A percentile compares a stretch with the other conserved stretches of the same genome.
These are phyloP conservation scores for Pseudomassariella vexata DNA, from an alignment of 2,329 filamentous ascomycete species.

Conservation along the genomic window DNA sequence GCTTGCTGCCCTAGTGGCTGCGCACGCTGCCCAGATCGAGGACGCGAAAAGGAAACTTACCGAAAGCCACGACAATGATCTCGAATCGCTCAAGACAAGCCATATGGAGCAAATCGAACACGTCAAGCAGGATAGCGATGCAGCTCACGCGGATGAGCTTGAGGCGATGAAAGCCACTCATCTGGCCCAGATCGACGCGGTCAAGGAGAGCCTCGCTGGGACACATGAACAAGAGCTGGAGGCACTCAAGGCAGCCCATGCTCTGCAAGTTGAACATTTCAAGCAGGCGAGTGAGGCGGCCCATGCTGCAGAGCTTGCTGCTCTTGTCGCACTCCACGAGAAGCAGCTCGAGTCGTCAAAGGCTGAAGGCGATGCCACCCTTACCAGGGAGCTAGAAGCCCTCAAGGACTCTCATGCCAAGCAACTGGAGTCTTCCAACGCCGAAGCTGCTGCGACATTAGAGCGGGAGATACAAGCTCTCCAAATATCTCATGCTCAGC, in stretches of 20 bases:
- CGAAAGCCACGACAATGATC: conserved; percentile 8
- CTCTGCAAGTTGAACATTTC: conserved; percentile 14
- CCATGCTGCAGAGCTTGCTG: conserved; percentile 17
- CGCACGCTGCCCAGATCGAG: conserved; percentile 11
- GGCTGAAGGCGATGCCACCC: conserved; percentile 17
- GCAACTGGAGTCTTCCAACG: conserved; percentile 6
- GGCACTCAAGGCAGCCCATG: conserved; percentile 10
- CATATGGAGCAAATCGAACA: conserved; percentile 6
- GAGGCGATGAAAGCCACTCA: conserved; percentile 8
- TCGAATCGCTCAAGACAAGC: conserved; percentile 8
- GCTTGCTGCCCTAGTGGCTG: conserved; percentile 15
- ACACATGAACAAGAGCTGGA: conserved; percentile 8
- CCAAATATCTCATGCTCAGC: conserved; percentile 16
- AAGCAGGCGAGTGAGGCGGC: conserved; percentile 13
- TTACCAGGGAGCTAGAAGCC: neutral
- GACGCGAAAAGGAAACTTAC: conserved; percentile 7
- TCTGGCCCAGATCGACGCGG: conserved; percentile 7
- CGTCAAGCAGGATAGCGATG: conserved; percentile 7
- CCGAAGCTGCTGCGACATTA: conserved; percentile 13
- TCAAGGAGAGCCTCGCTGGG: conserved; percentile 3
- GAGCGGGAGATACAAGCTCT: conserved; percentile 18
- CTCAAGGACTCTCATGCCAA: conserved; percentile 4
- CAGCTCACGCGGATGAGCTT: conserved; percentile 10
- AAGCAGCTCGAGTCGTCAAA: conserved; percentile 20
- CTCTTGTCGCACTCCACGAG: conserved; percentile 18